Percentiles rank a stretch among this genome's conserved stretches.
Conservation (phyloP, 75 land plant genomes). For the Azolla pinnata region DNA sequence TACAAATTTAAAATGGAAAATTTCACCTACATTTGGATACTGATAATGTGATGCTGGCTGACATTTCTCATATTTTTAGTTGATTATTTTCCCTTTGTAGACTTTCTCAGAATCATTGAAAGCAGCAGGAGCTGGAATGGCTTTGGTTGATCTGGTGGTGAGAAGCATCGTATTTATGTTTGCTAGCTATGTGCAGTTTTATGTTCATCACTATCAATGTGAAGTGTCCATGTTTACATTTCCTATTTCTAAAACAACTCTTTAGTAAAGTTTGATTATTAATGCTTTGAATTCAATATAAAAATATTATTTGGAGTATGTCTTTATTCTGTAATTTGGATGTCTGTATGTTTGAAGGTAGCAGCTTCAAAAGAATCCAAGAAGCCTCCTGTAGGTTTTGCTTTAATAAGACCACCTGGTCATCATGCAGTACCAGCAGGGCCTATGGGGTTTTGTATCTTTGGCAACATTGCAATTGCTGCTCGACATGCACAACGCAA, state of each 20-base stretch:
- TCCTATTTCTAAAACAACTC: no score
- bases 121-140: conserved; percentile 87
- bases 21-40: no score
- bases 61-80: no score
- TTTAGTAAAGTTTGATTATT: no score
- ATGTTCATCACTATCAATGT: no score
- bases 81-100: conserved; percentile 30
- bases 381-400: conserved; percentile 82
- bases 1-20: no score
- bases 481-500: conserved; percentile 85
- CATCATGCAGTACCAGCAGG: conserved; percentile 93
- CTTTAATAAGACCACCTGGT: conserved; percentile 91
- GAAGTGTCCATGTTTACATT: no score
- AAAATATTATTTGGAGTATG: no score
- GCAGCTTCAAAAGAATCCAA: conserved; percentile 47
- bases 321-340: no score
- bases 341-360: conserved; percentile 40
- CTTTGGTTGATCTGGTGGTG: conserved; percentile 91
- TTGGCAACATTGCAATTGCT: conserved; percentile 92
- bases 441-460: conserved; percentile 97
- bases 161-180: conserved; percentile 9
- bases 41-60: no score
- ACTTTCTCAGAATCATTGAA: conserved; percentile 73
- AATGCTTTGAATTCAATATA: no score
- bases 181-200: no score